phyloP scores from a whole-genome alignment of 2,329 filamentous ascomycete species.

The Nothophaeocryptopus gaeumannii region DNA sequence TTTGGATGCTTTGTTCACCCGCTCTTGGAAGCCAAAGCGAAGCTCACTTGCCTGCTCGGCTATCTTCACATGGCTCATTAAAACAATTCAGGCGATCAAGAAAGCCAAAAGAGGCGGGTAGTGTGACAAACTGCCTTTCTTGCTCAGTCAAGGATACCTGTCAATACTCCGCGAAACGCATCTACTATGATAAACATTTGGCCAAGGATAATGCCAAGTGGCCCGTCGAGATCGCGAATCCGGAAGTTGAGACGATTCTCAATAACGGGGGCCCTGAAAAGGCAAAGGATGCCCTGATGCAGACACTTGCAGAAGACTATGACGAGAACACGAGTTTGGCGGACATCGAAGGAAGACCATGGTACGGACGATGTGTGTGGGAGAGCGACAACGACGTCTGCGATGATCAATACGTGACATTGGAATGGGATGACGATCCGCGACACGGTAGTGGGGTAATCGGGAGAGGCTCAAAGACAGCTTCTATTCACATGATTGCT shows the following conservation, averaged over 20 bases:
- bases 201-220: constrained; percentile 66
- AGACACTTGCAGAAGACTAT: constrained; percentile 55
- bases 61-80: constrained; percentile 73
- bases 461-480: constrained; percentile 69
- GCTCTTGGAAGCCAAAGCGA: constrained; percentile 36
- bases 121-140: constrained; percentile 80
- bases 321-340: constrained; percentile 49
- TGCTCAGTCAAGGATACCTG: constrained; percentile 74
- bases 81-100: constrained; percentile 73
- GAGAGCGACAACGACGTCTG: constrained; percentile 90
- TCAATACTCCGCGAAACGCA: constrained; percentile 78
- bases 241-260: constrained; percentile 80
- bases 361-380: constrained; percentile 95
- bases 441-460: neutral
- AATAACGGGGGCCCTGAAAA: constrained; percentile 43
- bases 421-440: constrained; percentile 78
- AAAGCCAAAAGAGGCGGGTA: constrained; percentile 72
- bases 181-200: constrained; percentile 72
- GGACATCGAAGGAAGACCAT: constrained; percentile 52
- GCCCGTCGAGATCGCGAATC: constrained; percentile 86
- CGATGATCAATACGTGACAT: constrained; percentile 86
- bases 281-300: constrained; percentile 52
- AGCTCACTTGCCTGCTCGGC: constrained; percentile 65
- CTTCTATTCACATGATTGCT: constrained; percentile 90
- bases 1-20: constrained; percentile 86